phyloP scores from a whole-genome alignment of 2,329 filamentous ascomycete genomes.

The Beauveria sp. region DNA sequence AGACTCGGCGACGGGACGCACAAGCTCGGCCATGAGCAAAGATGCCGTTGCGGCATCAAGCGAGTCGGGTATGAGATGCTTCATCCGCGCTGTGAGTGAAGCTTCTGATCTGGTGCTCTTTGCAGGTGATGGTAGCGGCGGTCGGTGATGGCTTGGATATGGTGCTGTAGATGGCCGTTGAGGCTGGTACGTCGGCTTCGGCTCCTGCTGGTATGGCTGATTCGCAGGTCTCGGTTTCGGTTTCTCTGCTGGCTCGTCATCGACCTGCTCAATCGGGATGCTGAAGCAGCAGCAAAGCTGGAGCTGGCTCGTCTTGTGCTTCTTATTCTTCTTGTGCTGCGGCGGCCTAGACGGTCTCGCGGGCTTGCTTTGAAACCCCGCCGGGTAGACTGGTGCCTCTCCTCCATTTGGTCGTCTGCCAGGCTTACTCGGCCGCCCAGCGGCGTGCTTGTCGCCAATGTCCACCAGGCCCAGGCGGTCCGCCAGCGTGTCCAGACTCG shows the following conservation, averaged over 20 bases:
- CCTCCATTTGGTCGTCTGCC: not conserved
- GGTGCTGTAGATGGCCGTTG: constrained; percentile 17
- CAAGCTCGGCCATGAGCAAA: constrained; percentile 66
- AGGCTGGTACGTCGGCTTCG: constrained; percentile 15
- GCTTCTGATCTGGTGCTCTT: constrained; percentile 25
- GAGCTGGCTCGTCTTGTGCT: constrained; percentile 25
- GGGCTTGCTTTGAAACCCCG: not conserved
- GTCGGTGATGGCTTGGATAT: constrained; percentile 16
- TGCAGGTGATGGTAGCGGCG: constrained; percentile 20
- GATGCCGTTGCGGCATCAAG: constrained; percentile 63
- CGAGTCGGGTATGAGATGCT: constrained; percentile 56
- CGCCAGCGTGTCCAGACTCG: constrained; percentile 80
- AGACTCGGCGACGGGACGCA: constrained; percentile 59
- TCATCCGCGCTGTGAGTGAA: constrained; percentile 25
- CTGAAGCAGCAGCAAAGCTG: constrained; percentile 47
- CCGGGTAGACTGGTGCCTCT: not conserved
- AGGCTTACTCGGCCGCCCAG: constrained; percentile 6
- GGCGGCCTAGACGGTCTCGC: constrained; percentile 11
- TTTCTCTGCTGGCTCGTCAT: constrained; percentile 17
- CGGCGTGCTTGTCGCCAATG: constrained; percentile 39
- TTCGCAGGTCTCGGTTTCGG: constrained; percentile 6
- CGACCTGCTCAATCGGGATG: constrained; percentile 37
- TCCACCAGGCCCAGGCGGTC: constrained; percentile 71
- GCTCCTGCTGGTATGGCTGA: constrained; percentile 15
- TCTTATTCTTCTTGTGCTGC: constrained; percentile 17